These are phyloP conservation scores for Puccinellia tenuiflora DNA, from an alignment of 176 grass and related monocot genomes.

Conservation along the genomic window DNA sequence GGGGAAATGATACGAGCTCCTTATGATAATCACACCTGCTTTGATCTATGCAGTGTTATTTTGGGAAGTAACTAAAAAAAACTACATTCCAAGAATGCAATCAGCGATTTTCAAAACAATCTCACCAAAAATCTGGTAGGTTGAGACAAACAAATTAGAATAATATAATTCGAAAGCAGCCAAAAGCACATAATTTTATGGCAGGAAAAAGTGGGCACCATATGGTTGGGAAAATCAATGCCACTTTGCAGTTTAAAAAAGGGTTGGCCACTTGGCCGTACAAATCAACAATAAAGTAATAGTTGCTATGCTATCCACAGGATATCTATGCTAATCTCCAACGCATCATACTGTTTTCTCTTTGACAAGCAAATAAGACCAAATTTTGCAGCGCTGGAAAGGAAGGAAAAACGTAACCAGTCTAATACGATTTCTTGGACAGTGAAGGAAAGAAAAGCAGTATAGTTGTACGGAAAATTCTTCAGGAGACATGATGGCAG, in stretches of 20 bases:
- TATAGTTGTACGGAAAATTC: conserved; percentile 13
- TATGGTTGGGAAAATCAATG: conserved; percentile 13
- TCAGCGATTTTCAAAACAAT: background rate
- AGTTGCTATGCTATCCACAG: background rate
- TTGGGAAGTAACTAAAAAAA: background rate
- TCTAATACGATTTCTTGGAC: background rate
- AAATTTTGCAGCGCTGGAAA: conserved; percentile 45
- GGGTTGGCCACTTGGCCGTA: background rate
- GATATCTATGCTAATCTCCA: background rate
- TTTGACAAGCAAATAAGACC: conserved; percentile 30
- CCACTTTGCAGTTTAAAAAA: conserved; percentile 1
- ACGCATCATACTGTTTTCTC: background rate
- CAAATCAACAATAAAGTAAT: conserved; percentile 14
- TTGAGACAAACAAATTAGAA: background rate
- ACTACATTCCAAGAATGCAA: background rate
- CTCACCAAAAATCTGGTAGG: background rate
- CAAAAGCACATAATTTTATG: conserved; percentile 6
- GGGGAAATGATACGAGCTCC: background rate
- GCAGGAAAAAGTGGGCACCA: background rate
- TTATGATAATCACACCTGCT: background rate
- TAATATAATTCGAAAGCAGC: background rate
- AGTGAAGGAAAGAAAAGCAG: conserved; percentile 21
- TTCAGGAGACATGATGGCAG: background rate
- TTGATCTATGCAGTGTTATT: background rate
- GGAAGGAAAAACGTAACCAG: background rate